Evolutionary conservation across 208 protist genomes (phyloP), one percentile per base, ranked within the genome.

Genomic region (Acanthamoeba healyi): DNA sequence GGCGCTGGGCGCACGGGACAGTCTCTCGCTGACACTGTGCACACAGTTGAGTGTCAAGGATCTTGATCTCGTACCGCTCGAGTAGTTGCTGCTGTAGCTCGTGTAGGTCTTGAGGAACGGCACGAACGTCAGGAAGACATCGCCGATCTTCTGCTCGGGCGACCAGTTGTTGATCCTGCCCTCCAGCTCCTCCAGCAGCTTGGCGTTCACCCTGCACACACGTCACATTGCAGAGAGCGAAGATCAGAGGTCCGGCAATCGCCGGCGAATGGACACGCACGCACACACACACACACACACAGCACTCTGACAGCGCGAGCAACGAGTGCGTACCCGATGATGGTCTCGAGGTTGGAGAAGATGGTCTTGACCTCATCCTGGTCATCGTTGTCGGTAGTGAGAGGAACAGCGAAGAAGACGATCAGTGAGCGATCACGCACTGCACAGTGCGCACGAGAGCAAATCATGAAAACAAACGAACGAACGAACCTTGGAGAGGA

Each of bases 71-170:
- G 24, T 70, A 70, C 58, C 58, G 38, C 22, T 91, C 22, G 49
- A 91, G 84, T 91, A 72, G 32, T 91, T 91, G 84, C n/a, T 70
- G 36, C 77, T 86, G 77, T 91, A 91, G 56, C 67, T 63, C 9
- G 84, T 91, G 84, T 91, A 91, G 22, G 58, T 70, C 40, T 91
- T 91, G 42, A 91, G 58, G 54, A 91, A 91, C 14, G 84, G 84
- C 17, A 91, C 56, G 12, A 91, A 72, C 10, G 29, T 51, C 19
- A 91, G 42, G 58, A 91, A 91, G 24, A 91, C 58, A 24, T 91
- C 84, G 26, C 84, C 84, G 2, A 91, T 91, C 36, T 70, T 63
- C 84, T 91, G 84, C 84, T 91, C 84, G 26, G 84, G 32, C 4
- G 58, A 72, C 84, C 84, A 91, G 84, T 91, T 91, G n/a, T 70